Evolutionary conservation across 805 yeast species (phyloP), one percentile per base, ranked within the genome.

Genomic region (Metschnikowia borealis): DNA sequence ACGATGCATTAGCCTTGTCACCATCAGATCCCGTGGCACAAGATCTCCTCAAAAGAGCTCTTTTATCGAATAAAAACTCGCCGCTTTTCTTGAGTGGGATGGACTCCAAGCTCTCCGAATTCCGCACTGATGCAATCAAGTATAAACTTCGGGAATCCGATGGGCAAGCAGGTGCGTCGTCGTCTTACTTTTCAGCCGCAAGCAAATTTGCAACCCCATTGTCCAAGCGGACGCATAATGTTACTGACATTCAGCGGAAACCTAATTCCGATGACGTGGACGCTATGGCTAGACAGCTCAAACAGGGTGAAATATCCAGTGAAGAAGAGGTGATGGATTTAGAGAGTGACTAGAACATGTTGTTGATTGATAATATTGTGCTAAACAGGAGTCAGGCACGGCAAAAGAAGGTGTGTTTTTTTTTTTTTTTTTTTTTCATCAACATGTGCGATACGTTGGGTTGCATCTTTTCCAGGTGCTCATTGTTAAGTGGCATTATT

Each of bases 1-100:
- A 92, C 63, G 83, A 81, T 58, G 92, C 97, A 0, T 71, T 94
- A 48, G 87, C 95, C 0, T 68, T 91, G 3, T 69, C 82, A 8
- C 91, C 96, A 1, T 78, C 82, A 38, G 96, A 92, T 63, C 86
- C 92, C 0, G 85, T 90, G 15, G 94, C 97, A 0, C 73, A 82
- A 10, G 97, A 92, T 60, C 67, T 94, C 42, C 70, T 94, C 52
- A 81, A 81, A 56, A 78, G 95, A 54, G 97, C 98, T 3, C 69
- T 86, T 45, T 90, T 84, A 53, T 71, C 78, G 29, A 85, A 85
- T 63, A 57, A 67, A 23, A 51, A 52, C 29, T 47, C 56, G 6
- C 49, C 52, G 20, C 33, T 48, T 6, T 56, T 56, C 26, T 47
- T 57, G 44, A 39, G 32, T 15, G 51, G 45, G 10, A 55, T 56